Conservation (phyloP, 306 rosid species). For the Ormosia semicastrata region DNA sequence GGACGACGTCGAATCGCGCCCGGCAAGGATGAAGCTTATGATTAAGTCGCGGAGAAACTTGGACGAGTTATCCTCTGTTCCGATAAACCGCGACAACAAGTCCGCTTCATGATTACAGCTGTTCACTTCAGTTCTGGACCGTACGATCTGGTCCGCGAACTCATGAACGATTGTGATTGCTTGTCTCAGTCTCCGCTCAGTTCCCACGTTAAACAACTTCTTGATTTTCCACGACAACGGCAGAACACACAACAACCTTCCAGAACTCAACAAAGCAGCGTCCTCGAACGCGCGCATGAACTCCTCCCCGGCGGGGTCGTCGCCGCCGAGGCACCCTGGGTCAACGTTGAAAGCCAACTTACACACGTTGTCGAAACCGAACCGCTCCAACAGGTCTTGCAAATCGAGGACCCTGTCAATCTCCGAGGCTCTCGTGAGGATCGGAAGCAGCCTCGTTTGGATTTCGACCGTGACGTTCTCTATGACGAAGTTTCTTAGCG, state of each 20-base stretch:
- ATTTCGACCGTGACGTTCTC: slow-evolving; percentile 52
- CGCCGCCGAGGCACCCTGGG: slow-evolving; percentile 54
- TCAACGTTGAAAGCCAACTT: slow-evolving; percentile 65
- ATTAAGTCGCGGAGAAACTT: slow-evolving; percentile 62
- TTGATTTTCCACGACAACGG: slow-evolving; percentile 27
- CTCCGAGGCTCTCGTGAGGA: slow-evolving; percentile 33
- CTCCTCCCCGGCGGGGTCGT: slow-evolving; percentile 28
- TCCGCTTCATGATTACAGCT: slow-evolving; percentile 9
- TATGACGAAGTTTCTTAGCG: slow-evolving; percentile 52
- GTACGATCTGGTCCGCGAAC: slow-evolving; percentile 51
- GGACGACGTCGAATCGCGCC: slow-evolving; percentile 72
- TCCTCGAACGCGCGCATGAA: slow-evolving; percentile 76
- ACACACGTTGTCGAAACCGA: slow-evolving; percentile 70
- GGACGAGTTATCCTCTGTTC: slow-evolving; percentile 29
- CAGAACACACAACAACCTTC: slow-evolving; percentile 39
- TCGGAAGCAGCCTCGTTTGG: slow-evolving; percentile 44
- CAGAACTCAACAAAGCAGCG: slow-evolving; percentile 45
- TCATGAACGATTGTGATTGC: slow-evolving; percentile 47
- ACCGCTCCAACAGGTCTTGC: slow-evolving; percentile 64
- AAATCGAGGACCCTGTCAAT: slow-evolving; percentile 39
- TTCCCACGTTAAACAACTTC: slow-evolving; percentile 44
- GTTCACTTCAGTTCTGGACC: slow-evolving; percentile 42
- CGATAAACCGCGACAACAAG: slow-evolving; percentile 63
- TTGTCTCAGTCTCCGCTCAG: slow-evolving; percentile 42
- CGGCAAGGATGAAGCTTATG: slow-evolving; percentile 68